phyloP scores from a whole-genome alignment of 345 rosid species.

The Syzygium jambos region DNA sequence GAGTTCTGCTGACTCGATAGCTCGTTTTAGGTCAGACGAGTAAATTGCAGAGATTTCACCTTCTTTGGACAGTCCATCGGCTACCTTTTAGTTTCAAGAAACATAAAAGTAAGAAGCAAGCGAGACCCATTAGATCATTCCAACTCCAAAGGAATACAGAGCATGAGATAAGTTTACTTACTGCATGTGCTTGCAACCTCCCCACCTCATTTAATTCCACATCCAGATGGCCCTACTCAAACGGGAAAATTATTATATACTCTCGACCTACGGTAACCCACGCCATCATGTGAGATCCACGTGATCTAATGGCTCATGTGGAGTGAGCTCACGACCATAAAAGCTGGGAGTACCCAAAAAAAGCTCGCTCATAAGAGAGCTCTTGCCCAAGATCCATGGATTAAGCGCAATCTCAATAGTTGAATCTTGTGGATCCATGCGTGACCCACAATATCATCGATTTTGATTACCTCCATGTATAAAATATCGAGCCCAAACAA shows the following conservation, averaged over 20 bases:
- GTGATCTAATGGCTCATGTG: background rate
- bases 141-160: background rate
- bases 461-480: background rate
- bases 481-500: background rate
- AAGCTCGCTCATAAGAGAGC: background rate
- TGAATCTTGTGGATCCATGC: background rate
- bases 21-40: background rate
- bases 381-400: background rate
- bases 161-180: background rate
- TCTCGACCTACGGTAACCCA: background rate
- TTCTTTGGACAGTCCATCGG: background rate
- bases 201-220: conserved; percentile 13
- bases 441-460: background rate
- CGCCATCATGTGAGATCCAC: background rate
- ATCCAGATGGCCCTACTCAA: conserved; percentile 17
- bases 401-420: background rate
- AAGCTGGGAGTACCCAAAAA: background rate
- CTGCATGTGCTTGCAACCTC: conserved; percentile 6
- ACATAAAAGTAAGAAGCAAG: background rate
- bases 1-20: background rate
- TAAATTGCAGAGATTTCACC: background rate
- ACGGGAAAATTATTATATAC: background rate
- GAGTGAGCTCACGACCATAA: background rate
- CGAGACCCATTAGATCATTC: background rate
- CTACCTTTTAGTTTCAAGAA: background rate